Evolutionary conservation across 148 eudicot genomes (phyloP).

Genomic region (Arbutus unedo): DNA sequence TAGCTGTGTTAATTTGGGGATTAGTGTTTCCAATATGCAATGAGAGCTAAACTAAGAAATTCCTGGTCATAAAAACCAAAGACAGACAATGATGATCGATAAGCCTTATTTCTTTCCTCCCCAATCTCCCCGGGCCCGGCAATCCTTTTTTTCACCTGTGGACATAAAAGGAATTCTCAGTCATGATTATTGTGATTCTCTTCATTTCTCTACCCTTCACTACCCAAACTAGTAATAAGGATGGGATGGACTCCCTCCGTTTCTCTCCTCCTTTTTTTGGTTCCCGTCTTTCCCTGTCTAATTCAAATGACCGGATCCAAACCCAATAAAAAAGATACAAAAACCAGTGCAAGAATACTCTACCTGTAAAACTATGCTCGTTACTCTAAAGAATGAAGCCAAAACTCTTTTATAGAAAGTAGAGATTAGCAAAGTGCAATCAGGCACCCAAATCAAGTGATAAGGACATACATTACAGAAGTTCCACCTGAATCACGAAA

Average conservation of each 20-base stretch:
- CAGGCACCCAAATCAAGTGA: background rate
- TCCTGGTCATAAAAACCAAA: background rate
- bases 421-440: background rate
- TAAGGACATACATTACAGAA: background rate
- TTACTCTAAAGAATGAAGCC: background rate
- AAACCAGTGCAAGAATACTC: background rate
- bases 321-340: too few relatives aligned
- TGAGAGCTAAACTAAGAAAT: background rate
- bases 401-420: background rate
- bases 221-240: background rate
- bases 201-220: background rate
- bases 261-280: background rate
- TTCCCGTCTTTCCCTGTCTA: too few relatives aligned
- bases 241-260: background rate
- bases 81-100: background rate
- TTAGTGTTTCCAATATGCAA: background rate
- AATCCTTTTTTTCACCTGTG: too few relatives aligned
- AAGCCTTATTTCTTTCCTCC: background rate
- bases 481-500: background rate
- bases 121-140: background rate
- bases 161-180: too few relatives aligned
- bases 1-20: background rate
- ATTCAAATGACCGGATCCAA: too few relatives aligned
- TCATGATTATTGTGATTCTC: background rate
- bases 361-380: background rate